phyloP scores from a whole-genome alignment of 495 filamentous ascomycete species.

The Penicillium argentinense region DNA sequence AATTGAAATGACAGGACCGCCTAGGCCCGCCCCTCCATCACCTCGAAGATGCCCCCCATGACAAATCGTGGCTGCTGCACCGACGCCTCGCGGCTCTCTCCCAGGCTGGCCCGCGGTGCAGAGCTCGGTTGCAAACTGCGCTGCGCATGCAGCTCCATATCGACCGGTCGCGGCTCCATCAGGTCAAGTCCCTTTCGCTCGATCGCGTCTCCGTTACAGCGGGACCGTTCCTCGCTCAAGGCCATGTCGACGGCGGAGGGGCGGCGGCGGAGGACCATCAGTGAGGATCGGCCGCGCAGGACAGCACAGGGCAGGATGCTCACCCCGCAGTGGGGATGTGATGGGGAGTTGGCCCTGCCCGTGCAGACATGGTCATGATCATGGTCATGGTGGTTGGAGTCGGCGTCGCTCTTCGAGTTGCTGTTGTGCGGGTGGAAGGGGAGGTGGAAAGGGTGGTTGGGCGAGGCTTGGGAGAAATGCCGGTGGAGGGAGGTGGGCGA shows the following conservation, averaged over 20 bases:
- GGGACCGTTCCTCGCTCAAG: conserved; percentile 41
- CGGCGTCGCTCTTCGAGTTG: conserved; percentile 13
- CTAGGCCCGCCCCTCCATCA: conserved; percentile 46
- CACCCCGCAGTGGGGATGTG: conserved; percentile 14
- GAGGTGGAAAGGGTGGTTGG: conserved; percentile 30
- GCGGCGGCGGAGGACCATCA: conserved; percentile 38
- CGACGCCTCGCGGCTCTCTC: not conserved
- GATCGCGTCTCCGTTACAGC: conserved; percentile 36
- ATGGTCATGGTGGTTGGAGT: no score
- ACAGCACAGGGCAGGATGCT: conserved; percentile 30
- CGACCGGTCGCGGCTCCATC: conserved; percentile 48
- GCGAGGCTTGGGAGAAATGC: conserved; percentile 14
- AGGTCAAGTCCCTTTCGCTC: conserved; percentile 43
- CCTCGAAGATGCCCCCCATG: conserved; percentile 50
- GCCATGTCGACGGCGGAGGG: conserved; percentile 45
- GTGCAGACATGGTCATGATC: conserved; percentile 20
- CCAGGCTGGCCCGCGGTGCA: not conserved
- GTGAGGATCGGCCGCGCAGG: conserved; percentile 35
- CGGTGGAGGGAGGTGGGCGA: conserved; percentile 18
- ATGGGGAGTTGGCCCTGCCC: conserved; percentile 21
- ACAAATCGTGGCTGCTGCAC: conserved; percentile 38
- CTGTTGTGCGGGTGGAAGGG: conserved; percentile 24
- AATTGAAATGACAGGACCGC: conserved; percentile 1
- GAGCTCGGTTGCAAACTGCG: not conserved
- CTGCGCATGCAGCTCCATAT: conserved; percentile 27